Evolutionary conservation across 1,284 basidiomycete species (phyloP), one percentile per base, ranked within the genome.

Genomic region (Paramarasmius palmivorus): DNA sequence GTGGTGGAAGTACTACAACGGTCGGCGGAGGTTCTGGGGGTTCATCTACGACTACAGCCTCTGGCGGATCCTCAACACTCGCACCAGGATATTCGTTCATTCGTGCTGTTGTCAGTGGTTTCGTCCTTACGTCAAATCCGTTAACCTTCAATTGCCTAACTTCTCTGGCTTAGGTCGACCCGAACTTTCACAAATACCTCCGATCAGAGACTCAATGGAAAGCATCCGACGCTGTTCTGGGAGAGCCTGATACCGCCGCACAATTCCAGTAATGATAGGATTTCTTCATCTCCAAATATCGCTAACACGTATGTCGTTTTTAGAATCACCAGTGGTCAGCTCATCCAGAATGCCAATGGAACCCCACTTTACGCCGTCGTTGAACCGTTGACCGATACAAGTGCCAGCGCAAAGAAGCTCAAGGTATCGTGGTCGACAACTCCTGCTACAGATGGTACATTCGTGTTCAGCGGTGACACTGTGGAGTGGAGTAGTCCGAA

Each of bases 161-260:
- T n/a, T n/a, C n/a, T n/a, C n/a, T n/a, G n/a, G 26, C 19, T 8
- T 57, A 82, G 76, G 79, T 76, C 67, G 81, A 76, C 57, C 83
- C 83, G 15, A 82, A 84, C 67, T 85, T 84, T 77, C 83, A 84
- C 66, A 74, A 84, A 59, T 85, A 86, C 66, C 76, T 86, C 40
- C 78, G 76, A 51, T 82, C 81, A 19, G 72, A 79, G 59, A 69
- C 71, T 0, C 62, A 67, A 22, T 69, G 69, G 57, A 76, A 71
- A n/a, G 71, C 73, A 3, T 73, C 74, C 0, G 68, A 74, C 34
- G 82, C 81, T 9, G 77, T 83, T 42, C 74, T 83, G 41, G 81
- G 80, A 14, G 71, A 73, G 47, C 77, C 77, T 32, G 64, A 61
- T 50, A 73, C 63, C 15, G 82, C 82, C 2, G 77, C 79, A 8